Evolutionary conservation across 2,329 filamentous ascomycete genomes (phyloP).

Genomic region (Penicillium verrucosum): DNA sequence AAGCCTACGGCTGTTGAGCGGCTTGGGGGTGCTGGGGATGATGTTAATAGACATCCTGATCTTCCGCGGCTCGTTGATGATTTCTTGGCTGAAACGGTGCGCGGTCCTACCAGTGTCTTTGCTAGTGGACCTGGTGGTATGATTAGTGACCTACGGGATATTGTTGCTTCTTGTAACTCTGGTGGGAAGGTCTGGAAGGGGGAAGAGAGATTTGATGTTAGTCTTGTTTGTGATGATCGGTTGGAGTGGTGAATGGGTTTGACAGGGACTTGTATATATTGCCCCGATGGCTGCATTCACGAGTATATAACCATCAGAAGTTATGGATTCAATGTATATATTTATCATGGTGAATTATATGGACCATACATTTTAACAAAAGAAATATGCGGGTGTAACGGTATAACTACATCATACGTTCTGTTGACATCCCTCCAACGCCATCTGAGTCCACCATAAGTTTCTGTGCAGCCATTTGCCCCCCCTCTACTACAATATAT

Average conservation of each 20-base stretch:
- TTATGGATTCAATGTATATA: slow-evolving; percentile 1
- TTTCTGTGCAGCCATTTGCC: no score
- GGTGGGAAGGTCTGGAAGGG: slow-evolving; percentile 57
- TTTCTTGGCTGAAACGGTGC: slow-evolving; percentile 46
- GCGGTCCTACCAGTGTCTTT: slow-evolving; percentile 55
- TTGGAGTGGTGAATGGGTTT: slow-evolving; percentile 34
- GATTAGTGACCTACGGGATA: slow-evolving; percentile 55
- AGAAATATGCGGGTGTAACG: no score
- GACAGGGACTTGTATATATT: neutral
- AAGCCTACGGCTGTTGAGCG: slow-evolving; percentile 7
- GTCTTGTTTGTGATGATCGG: slow-evolving; percentile 59
- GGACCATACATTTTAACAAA: neutral
- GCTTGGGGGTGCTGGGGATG: slow-evolving; percentile 22
- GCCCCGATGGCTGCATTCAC: neutral
- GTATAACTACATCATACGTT: no score
- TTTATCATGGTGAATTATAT: neutral
- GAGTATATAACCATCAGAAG: neutral
- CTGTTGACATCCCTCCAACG: no score
- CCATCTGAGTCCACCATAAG: no score
- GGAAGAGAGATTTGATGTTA: slow-evolving; percentile 55
- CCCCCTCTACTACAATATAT: no score
- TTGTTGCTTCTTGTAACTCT: slow-evolving; percentile 55
- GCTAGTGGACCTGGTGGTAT: slow-evolving; percentile 61
- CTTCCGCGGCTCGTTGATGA: slow-evolving; percentile 48
- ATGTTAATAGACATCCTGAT: slow-evolving; percentile 22